Evolutionary conservation across 164 flowering plant genomes (phyloP).

Genomic region (Euptelea pleiosperma): DNA sequence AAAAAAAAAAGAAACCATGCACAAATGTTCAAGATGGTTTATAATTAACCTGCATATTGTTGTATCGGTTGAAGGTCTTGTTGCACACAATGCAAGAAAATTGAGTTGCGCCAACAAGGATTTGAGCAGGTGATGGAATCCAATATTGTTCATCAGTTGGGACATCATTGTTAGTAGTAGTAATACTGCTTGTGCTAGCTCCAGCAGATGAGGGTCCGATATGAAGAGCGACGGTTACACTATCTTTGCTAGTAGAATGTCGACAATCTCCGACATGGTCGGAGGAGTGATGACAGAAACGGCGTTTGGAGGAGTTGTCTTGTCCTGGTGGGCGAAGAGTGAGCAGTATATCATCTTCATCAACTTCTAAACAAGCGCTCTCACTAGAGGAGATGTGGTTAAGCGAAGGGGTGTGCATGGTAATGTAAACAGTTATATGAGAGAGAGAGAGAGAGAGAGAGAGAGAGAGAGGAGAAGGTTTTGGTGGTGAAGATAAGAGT

Average conservation of each 20-base stretch:
- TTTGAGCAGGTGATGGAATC: slow-evolving; percentile 63
- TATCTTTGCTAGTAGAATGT: slow-evolving; percentile 7
- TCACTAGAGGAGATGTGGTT: slow-evolving; percentile 27
- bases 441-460: too few species aligned
- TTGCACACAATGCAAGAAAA: slow-evolving; percentile 56
- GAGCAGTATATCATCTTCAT: slow-evolving; percentile 42
- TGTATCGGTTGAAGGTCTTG: slow-evolving; percentile 63
- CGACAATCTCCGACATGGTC: not conserved
- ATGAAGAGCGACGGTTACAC: slow-evolving; percentile 57
- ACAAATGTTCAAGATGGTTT: too few species aligned
- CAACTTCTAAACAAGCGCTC: too few species aligned
- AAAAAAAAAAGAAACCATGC: too few species aligned
- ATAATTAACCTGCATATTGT: slow-evolving; percentile 58
- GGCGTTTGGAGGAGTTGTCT: slow-evolving; percentile 9
- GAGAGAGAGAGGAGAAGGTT: too few species aligned
- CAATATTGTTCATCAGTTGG: slow-evolving; percentile 39
- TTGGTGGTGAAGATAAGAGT: too few species aligned
- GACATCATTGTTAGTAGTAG: slow-evolving; percentile 2
- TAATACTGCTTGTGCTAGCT: slow-evolving; percentile 12
- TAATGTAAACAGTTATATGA: too few species aligned
- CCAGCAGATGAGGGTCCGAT: slow-evolving; percentile 37
- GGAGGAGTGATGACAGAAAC: not conserved
- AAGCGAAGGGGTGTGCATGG: slow-evolving; percentile 30
- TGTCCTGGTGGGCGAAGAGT: slow-evolving; percentile 59
- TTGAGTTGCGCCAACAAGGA: slow-evolving; percentile 59